Evolutionary conservation across 73 alveolate species (phyloP), one percentile per base, ranked within the genome.

Genomic region (Paramecium octaurelia): DNA sequence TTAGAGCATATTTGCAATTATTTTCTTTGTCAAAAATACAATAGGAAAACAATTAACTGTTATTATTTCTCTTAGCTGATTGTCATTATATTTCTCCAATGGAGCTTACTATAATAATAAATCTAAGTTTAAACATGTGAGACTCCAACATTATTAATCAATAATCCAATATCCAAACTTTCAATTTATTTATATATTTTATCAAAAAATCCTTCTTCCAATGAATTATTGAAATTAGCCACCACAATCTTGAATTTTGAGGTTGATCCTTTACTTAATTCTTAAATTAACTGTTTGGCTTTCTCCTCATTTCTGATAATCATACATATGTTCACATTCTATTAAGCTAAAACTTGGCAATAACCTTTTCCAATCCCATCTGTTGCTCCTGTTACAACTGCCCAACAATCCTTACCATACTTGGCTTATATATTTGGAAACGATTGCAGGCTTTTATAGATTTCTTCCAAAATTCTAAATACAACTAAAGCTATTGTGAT

Each of bases 361-460:
- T 75, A 95, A 20, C 93, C 93, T 44, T 86, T 69, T 16, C 98
- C 98, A 38, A 95, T 92, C 3, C 96, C 96, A 92, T 95, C 97
- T 48, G 97, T 89, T 8, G 95, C 95, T 1, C 97, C 98, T n/a
- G 98, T 95, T 1, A 95, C 93, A 20, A 95, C 95, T 20, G 96
- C 97, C 96, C 96, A 95, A n/a, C 92, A 44, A 24, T 88, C 95
- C 21, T 83, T 68, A 6, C 86, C 95, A 27, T 92, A 93, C 29
- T 80, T 80, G 7, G 27, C 46, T 35, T 80, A 43, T 2, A 80
- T 80, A 80, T 80, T 80, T 6, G 91, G 91, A 35, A 80, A 80
- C 2, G 91, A 76, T 80, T 80, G 73, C 7, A 80, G 54, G 21
- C 76, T 23, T 27, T 80, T 80, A 43, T 80, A 80, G 42, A 80